Evolutionary conservation across 1,139 yeast species (phyloP), one percentile per base, ranked within the genome.

Genomic region (Geotrichum restrictum): DNA sequence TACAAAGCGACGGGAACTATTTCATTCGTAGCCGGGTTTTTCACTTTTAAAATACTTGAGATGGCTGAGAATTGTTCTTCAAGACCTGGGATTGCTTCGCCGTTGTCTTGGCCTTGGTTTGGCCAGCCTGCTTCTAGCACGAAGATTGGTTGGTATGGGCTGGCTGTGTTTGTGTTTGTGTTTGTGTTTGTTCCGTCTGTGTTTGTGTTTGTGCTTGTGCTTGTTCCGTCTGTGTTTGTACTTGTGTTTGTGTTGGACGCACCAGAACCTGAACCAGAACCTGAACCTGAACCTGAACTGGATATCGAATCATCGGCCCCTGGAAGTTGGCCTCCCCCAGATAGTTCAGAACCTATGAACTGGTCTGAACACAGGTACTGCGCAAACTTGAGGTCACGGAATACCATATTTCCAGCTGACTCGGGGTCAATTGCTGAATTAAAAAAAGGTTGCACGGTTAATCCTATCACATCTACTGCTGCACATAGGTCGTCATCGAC

Each of bases 71-170:
- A 64, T 65, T 82, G 86, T 66, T 80, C 79, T n/a, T 66, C 62
- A 29, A 65, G 58, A 1, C 83, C 77, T 10, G 88, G 83, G 44
- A 80, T 79, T 59, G 85, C 82, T 53, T 67, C 72, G 55, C 85
- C 85, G 62, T 71, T 74, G 50, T 73, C 63, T 52, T 70, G 66
- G 57, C 87, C 88, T 54, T 72, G 62, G 19, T 81, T 74, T 53
- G 88, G 88, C 88, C 88, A 83, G 41, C 88, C 88, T 32, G 85
- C 77, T 67, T 83, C 88, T 36, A 82, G 77, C 61, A 82, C 78
- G 56, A 79, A 69, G 32, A 80, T 74, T 5, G 60, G 60, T 21
- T 57, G 14, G 36, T 11, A 5, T 13, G 21, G 2, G 34, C 8
- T 2, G 27, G 11, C 14, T 11, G 38, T 19, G 18, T 14, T 3